Base-by-base conservation (phyloP, 495 filamentous ascomycete species). In the Chlorociboria aeruginascens region DNA sequence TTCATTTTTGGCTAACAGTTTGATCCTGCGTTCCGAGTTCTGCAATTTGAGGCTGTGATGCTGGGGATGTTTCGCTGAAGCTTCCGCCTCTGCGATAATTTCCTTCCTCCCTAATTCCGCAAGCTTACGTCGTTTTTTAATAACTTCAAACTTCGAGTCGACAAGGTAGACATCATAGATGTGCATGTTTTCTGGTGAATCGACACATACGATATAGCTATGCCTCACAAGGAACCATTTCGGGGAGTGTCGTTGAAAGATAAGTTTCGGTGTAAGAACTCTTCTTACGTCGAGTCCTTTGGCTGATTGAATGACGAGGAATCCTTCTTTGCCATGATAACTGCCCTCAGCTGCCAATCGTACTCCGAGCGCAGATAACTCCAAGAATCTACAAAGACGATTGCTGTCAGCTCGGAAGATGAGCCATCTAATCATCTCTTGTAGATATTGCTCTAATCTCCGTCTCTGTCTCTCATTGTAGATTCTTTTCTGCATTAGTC, bases 211-310 rank as follows among this genome's bases (percentile, higher is more conserved):
- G 46, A 99, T 81, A 56, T 97, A 99, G 63, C 86, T 94, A 61
- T 97, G 89, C 40, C 92, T 72, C n/a, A 99, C 90, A 32, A 95
- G 69, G 62, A 99, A 99, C 92, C 92, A 99, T 62, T 95, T 95
- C 7, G 89, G 87, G 46, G 73, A 79, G 65, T 96, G 90, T 13
- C 88, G 76, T 37, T 79, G 78, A 55, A 83, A 83, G 52, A 96
- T 68, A 48, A 83, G 73, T 20, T 71, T 68, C 0, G 89, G 87
- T 7, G 74, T 86, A 59, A 89, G 73, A 32, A 87, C 81, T 51
- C 82, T 81, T 40, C 88, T 74, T 63, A 93, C 89, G 61, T 95
- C 90, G 41, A 94, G 76, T 12, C 90, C 90, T 54, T 95, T 93
- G 0, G 84, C 81, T 34, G 87, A 92, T 57, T 89, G 83, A 40